Conservation (phyloP, 1,139 yeast genomes). For the Debaryomyces subglobosus region DNA sequence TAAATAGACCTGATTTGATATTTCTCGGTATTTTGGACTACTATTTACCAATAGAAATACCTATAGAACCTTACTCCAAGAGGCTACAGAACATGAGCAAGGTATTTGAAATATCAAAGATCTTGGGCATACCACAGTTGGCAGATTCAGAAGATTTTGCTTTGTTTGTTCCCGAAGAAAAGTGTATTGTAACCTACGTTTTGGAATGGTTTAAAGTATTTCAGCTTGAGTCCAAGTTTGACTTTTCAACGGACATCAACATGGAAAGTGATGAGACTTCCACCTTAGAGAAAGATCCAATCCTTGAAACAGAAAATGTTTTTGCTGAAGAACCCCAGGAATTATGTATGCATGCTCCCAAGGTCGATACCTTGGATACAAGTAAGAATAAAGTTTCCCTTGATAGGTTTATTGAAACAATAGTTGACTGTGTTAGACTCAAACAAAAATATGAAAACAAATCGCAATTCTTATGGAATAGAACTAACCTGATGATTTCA, state of each 20-base stretch:
- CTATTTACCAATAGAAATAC: conserved; percentile 26
- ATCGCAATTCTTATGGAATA: conserved; percentile 33
- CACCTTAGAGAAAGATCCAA: not conserved
- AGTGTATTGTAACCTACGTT: conserved; percentile 65
- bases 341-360: not conserved
- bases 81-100: conserved; percentile 28
- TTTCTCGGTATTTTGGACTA: conserved; percentile 28
- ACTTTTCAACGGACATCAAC: not conserved
- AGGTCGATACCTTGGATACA: not conserved
- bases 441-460: conserved; percentile 37
- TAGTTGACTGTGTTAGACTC: conserved; percentile 26
- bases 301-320: not conserved
- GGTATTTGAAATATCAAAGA: conserved; percentile 28
- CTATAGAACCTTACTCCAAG: conserved; percentile 18
- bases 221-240: conserved; percentile 29
- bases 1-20: conserved; percentile 31
- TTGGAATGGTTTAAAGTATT: conserved; percentile 64
- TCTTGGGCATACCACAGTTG: conserved; percentile 57
- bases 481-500: conserved; percentile 20
- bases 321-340: not conserved
- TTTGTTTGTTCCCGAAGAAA: conserved; percentile 60
- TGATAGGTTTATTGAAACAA: conserved; percentile 25
- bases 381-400: not conserved
- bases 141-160: conserved; percentile 65
- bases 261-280: not conserved